phyloP scores from a whole-genome alignment of 805 yeast genomes.

The Candida ascalaphidarum region DNA sequence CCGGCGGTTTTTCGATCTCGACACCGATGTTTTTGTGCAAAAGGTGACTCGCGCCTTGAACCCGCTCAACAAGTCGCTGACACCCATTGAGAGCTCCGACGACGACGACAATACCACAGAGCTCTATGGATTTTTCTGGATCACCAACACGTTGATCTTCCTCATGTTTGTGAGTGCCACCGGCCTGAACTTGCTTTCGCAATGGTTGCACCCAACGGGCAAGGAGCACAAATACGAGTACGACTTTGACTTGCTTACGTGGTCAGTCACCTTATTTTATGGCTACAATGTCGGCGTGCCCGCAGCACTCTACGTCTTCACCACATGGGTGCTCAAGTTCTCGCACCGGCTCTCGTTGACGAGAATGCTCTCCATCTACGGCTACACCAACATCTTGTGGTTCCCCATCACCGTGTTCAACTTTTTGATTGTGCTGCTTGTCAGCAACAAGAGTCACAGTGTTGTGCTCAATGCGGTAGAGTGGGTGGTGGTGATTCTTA shows the following conservation, averaged over 20 bases:
- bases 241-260: slow-evolving; percentile 53
- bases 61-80: slow-evolving; percentile 31
- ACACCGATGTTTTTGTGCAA: slow-evolving; percentile 49
- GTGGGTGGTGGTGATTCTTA: slow-evolving; percentile 54
- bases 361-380: slow-evolving; percentile 66
- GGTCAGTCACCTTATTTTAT: slow-evolving; percentile 63
- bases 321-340: slow-evolving; percentile 49
- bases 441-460: slow-evolving; percentile 18
- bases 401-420: slow-evolving; percentile 66
- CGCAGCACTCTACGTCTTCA: slow-evolving; percentile 37
- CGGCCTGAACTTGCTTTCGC: slow-evolving; percentile 54
- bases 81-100: slow-evolving; percentile 10
- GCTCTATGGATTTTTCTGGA: slow-evolving; percentile 86
- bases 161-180: slow-evolving; percentile 71
- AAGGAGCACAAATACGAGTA: slow-evolving; percentile 41
- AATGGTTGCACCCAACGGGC: slow-evolving; percentile 37
- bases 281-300: slow-evolving; percentile 73
- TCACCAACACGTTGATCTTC: slow-evolving; percentile 73
- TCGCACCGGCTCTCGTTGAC: slow-evolving; percentile 41
- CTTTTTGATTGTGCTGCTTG: slow-evolving; percentile 47
- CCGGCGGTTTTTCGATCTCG: slow-evolving; percentile 60
- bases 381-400: slow-evolving; percentile 82
- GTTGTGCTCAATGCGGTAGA: slow-evolving; percentile 42
- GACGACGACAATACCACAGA: slow-evolving; percentile 42
- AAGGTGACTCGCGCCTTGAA: slow-evolving; percentile 51